Percentiles rank a stretch among this genome's conserved stretches.
phyloP scores from a whole-genome alignment of 805 yeast species.

The Ogataea thermomethanolica region DNA sequence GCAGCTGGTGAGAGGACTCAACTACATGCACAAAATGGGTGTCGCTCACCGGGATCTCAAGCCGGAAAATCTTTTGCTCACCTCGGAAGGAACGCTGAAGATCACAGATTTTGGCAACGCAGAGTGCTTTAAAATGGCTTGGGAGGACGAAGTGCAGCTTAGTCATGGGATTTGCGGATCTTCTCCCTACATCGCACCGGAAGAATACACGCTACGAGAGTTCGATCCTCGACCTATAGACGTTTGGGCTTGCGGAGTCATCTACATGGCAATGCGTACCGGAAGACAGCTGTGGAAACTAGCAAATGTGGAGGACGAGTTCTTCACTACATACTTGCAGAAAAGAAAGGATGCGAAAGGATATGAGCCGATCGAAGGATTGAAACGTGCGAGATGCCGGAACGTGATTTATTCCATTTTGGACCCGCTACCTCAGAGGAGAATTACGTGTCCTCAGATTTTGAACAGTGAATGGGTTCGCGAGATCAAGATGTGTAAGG shows the following conservation, averaged over 20 bases:
- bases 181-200: constrained; percentile 89
- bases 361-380: constrained; percentile 83
- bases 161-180: constrained; percentile 82
- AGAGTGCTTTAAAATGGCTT: constrained; percentile 80
- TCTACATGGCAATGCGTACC: constrained; percentile 90
- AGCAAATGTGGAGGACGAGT: constrained; percentile 79
- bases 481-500: constrained; percentile 75
- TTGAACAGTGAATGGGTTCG: constrained; percentile 95
- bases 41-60: constrained; percentile 87
- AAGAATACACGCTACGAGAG: constrained; percentile 60
- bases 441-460: constrained; percentile 85
- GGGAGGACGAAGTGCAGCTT: constrained; percentile 70
- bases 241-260: constrained; percentile 92
- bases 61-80: constrained; percentile 78
- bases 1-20: constrained; percentile 78
- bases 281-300: constrained; percentile 91
- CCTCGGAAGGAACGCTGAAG: constrained; percentile 68
- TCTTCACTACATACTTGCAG: constrained; percentile 66
- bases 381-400: constrained; percentile 84
- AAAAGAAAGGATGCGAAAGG: constrained; percentile 83
- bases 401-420: constrained; percentile 90
- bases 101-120: constrained; percentile 88
- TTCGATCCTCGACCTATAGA: constrained; percentile 84
- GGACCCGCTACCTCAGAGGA: constrained; percentile 84
- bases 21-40: constrained; percentile 87